Conservation (phyloP, 306 rosid genomes). For the Rubus parviflorus region DNA sequence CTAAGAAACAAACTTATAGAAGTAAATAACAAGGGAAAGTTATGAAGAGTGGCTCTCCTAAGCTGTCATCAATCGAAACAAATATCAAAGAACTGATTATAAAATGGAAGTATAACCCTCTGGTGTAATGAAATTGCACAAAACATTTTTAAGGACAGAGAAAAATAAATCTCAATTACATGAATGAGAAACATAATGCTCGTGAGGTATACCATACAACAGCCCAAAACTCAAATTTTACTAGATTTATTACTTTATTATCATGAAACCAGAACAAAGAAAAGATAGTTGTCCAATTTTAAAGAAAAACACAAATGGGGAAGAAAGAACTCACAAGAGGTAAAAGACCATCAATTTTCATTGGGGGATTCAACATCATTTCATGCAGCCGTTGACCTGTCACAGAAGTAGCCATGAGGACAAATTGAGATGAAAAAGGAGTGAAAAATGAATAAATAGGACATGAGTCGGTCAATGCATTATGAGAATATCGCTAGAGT, state of each 20-base stretch:
- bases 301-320: conserved; percentile 1
- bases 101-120: background rate
- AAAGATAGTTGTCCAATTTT: background rate
- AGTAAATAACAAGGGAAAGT: background rate
- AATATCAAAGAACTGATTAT: background rate
- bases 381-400: conserved; percentile 87
- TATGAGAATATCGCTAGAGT: background rate
- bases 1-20: conserved; percentile 33
- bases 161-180: background rate
- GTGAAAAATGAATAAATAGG: background rate
- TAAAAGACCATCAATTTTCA: conserved; percentile 44
- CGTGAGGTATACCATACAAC: background rate
- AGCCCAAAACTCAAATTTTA: background rate
- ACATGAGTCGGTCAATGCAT: background rate
- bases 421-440: background rate
- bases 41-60: background rate
- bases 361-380: conserved; percentile 71
- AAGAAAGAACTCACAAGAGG: conserved; percentile 59
- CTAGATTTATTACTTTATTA: background rate
- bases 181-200: background rate
- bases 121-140: background rate
- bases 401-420: conserved; percentile 22
- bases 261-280: conserved; percentile 4
- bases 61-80: background rate
- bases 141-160: background rate